A percentile compares a stretch with the other conserved stretches of the same genome.
Conservation (phyloP, 2,329 filamentous ascomycete species). For the Aureobasidium sp. region DNA sequence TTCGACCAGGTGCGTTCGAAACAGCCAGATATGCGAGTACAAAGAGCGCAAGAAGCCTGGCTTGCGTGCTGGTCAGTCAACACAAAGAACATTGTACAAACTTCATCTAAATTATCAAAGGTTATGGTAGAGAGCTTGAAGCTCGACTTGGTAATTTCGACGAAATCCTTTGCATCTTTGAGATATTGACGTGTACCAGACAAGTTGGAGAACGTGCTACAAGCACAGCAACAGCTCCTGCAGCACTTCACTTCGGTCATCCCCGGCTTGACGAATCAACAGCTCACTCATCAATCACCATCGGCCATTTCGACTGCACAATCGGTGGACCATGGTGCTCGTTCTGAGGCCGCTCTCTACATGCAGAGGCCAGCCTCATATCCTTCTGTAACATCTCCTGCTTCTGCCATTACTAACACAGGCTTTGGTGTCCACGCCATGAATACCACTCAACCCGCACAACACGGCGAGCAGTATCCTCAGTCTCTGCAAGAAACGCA, state of each 20-base stretch:
- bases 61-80: slow-evolving; percentile 42
- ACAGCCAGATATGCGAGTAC: slow-evolving; percentile 60
- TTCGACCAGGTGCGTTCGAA: slow-evolving; percentile 48
- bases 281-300: slow-evolving; percentile 10
- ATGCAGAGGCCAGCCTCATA: slow-evolving; percentile 38
- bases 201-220: slow-evolving; percentile 39
- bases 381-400: slow-evolving; percentile 18
- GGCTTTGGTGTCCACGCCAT: neutral
- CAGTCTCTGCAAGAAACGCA: slow-evolving; percentile 16
- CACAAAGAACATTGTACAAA: neutral
- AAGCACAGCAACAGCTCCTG: slow-evolving; percentile 40
- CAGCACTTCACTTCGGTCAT: slow-evolving; percentile 33
- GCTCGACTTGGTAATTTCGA: slow-evolving; percentile 41
- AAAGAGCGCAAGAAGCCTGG: slow-evolving; percentile 65
- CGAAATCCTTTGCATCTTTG: slow-evolving; percentile 26
- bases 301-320: slow-evolving; percentile 7
- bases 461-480: neutral
- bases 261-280: slow-evolving; percentile 13
- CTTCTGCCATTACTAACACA: neutral
- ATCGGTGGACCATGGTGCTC: slow-evolving; percentile 32
- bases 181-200: slow-evolving; percentile 26
- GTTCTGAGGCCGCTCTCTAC: slow-evolving; percentile 40
- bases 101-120: slow-evolving; percentile 15
- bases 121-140: slow-evolving; percentile 56
- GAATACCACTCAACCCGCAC: neutral